Percentiles rank a stretch among this genome's conserved stretches.
These are phyloP conservation scores for Letharia lupina DNA, from an alignment of 495 filamentous ascomycete genomes.

Conservation along the genomic window DNA sequence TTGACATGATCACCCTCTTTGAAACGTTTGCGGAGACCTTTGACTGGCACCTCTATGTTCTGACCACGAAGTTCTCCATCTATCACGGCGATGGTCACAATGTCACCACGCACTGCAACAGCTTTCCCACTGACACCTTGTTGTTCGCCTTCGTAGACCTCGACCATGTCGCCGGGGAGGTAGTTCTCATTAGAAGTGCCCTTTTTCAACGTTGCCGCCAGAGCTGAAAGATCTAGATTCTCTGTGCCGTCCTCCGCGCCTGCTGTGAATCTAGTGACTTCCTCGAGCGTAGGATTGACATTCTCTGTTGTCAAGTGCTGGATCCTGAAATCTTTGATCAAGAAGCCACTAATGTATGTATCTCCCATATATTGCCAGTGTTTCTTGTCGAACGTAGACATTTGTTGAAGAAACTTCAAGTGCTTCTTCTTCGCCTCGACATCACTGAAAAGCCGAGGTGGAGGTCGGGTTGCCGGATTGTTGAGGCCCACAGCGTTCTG, in stretches of 20 bases:
- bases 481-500: constrained; percentile 38
- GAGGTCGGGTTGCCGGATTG: constrained; percentile 53
- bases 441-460: constrained; percentile 88
- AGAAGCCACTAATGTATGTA: constrained; percentile 85
- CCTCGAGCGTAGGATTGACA: constrained; percentile 88
- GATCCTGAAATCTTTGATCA: constrained; percentile 89
- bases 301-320: constrained; percentile 72
- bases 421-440: constrained; percentile 85
- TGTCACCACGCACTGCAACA: constrained; percentile 78
- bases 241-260: constrained; percentile 85
- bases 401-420: constrained; percentile 54
- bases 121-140: constrained; percentile 80
- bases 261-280: constrained; percentile 87
- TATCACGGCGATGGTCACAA: constrained; percentile 81
- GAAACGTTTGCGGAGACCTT: constrained; percentile 89
- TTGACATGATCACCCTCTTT: constrained; percentile 94
- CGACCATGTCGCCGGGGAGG: constrained; percentile 84
- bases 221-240: constrained; percentile 81
- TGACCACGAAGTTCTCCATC: constrained; percentile 77
- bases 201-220: constrained; percentile 79
- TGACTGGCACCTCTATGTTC: constrained; percentile 83
- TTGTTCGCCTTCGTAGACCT: constrained; percentile 94
- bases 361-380: constrained; percentile 78
- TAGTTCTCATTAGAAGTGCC: constrained; percentile 69
- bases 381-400: constrained; percentile 52